Base-by-base conservation (phyloP, 352 stramenopile species). In the Elongisporangium prolatum region DNA sequence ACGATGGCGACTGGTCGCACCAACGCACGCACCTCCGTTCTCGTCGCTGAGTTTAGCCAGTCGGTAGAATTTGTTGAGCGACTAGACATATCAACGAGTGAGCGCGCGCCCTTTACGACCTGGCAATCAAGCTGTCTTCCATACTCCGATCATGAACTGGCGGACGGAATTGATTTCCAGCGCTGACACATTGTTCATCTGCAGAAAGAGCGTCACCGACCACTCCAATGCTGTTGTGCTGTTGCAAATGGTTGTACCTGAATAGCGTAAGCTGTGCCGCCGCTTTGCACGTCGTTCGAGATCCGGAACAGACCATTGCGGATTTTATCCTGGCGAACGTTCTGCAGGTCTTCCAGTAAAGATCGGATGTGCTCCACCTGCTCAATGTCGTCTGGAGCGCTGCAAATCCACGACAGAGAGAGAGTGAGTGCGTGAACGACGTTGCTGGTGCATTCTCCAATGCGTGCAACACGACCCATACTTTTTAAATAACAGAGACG, bases 251-350 rank as follows among this genome's bases (percentile, higher is more conserved):
- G 8, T 3, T 25, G 5, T 20, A 81, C 76, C 64, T 88, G 77
- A 66, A 94, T 86, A 22, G 82, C 85, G 40, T 81, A 86, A 21
- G 85, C 83, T 24, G 82, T 84, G 38, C 80, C 83, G 17, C 83
- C 85, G 44, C 62, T 80, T 58, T 92, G 77, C 37, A 91, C 83
- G 40, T 95, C 86, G 38, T 56, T 80, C 11, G 82, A 78, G 44
- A 96, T 94, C 44, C 83, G 77, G 60, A 83, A 82, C 21, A 96
- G 65, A 92, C 86, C 86, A 40, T 89, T 88, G 58, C 88, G 85
- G 64, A 96, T 95, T 61, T 96, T 95, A 60, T 95, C 82, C 58
- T 96, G 85, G 0, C 88, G 81, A n/a, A 95, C 69, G 54, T 96
- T 93, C 54, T 95, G 84, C 22, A 96, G 77, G 64, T 96, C 88